Conservation (phyloP, 441 rosid species). For the Aleurites moluccanus region DNA sequence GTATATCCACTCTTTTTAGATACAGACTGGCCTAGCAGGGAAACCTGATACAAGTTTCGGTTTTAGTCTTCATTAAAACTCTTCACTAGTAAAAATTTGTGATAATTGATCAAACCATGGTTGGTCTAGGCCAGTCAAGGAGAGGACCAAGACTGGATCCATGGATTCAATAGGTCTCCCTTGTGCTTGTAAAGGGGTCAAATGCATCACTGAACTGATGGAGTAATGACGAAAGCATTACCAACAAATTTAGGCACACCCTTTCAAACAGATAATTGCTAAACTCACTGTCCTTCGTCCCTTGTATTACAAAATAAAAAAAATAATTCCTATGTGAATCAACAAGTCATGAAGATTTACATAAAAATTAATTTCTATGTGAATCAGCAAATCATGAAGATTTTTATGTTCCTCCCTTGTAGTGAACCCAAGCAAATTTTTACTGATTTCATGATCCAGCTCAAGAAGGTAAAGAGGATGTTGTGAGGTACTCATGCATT, state of each 20-base stretch:
- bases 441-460: not conserved
- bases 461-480: too few species aligned
- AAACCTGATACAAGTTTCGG: not conserved
- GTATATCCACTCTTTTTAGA: not conserved
- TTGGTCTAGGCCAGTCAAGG: not conserved
- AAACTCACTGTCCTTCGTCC: not conserved
- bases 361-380: too few species aligned
- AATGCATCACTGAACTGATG: not conserved
- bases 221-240: not conserved
- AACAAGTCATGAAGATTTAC: not conserved
- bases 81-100: not conserved
- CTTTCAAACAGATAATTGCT: not conserved
- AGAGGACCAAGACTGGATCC: not conserved
- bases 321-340: not conserved
- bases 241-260: not conserved
- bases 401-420: not conserved
- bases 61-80: not conserved
- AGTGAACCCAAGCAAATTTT: not conserved
- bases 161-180: not conserved
- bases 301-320: not conserved
- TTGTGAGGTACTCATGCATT: too few species aligned
- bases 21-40: not conserved
- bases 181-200: not conserved
- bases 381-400: not conserved
- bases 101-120: not conserved